phyloP scores from a whole-genome alignment of 305 asterid species.

The Fraxinus nigra region DNA sequence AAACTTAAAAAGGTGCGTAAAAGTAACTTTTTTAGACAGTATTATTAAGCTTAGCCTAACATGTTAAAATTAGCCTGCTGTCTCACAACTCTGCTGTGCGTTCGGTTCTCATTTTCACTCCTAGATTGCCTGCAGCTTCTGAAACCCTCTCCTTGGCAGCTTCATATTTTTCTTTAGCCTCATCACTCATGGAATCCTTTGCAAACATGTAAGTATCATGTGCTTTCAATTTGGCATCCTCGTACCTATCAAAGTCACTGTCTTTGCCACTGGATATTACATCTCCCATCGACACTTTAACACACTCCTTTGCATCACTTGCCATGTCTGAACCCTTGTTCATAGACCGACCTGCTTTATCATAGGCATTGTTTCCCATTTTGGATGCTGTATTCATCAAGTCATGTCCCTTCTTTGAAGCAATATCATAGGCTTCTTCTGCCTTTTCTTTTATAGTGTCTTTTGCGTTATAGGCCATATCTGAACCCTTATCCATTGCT shows the following conservation, averaged over 20 bases:
- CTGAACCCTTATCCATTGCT: slow-evolving; percentile 19
- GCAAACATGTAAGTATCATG: slow-evolving; percentile 23
- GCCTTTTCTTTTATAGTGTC: slow-evolving; percentile 8
- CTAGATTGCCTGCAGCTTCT: slow-evolving; percentile 30
- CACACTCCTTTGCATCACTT: neutral
- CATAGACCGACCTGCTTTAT: neutral
- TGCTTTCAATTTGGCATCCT: slow-evolving; percentile 25
- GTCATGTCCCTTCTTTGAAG: slow-evolving; percentile 10
- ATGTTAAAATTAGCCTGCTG: neutral
- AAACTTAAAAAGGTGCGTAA: too few species aligned
- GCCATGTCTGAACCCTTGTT: slow-evolving; percentile 10
- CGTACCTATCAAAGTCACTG: neutral
- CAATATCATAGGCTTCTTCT: neutral
- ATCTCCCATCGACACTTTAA: too few species aligned
- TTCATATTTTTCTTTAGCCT: slow-evolving; percentile 29
- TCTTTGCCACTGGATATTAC: too few species aligned
- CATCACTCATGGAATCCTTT: slow-evolving; percentile 23
- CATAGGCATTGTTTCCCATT: slow-evolving; percentile 17
- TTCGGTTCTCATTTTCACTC: slow-evolving; percentile 26
- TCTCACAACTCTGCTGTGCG: slow-evolving; percentile 24
- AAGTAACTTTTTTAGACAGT: neutral
- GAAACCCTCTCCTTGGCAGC: slow-evolving; percentile 35
- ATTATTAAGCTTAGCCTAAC: neutral
- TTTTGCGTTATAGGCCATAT: slow-evolving; percentile 1
- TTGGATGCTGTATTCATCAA: slow-evolving; percentile 15